Percentiles rank a stretch among this genome's conserved stretches.
Conservation (phyloP, 768 basidiomycete species). For the Rhizopogon rudus region DNA sequence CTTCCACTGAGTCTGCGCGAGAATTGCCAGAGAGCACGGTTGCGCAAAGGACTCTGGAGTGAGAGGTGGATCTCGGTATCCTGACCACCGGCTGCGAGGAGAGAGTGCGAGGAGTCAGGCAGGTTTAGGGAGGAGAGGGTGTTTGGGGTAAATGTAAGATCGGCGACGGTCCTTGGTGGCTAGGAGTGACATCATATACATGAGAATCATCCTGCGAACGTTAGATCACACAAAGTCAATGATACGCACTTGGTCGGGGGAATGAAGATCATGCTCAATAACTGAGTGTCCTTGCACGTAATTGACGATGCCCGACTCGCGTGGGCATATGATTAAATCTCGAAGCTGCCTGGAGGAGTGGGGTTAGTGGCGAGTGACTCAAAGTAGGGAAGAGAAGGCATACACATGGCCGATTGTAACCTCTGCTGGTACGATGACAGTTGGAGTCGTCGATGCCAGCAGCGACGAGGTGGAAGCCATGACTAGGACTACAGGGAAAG, state of each 20-base stretch:
- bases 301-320: conserved; percentile 58
- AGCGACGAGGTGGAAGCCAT: conserved; percentile 48
- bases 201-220: conserved; percentile 7
- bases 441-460: conserved; percentile 38
- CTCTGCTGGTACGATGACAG: conserved; percentile 32
- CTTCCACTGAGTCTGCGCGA: conserved; percentile 44
- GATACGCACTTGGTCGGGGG: conserved; percentile 40
- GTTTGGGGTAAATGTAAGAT: conserved; percentile 57
- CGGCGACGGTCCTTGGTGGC: conserved; percentile 44
- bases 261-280: conserved; percentile 54
- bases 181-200: conserved; percentile 19
- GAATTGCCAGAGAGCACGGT: conserved; percentile 44
- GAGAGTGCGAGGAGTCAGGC: conserved; percentile 37
- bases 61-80: conserved; percentile 69
- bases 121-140: conserved; percentile 55
- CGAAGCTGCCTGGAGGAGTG: conserved; percentile 56
- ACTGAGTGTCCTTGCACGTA: conserved; percentile 52
- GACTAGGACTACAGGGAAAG: conserved; percentile 3
- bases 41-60: conserved; percentile 28
- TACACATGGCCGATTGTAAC: conserved; percentile 64
- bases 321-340: conserved; percentile 73
- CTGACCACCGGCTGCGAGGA: conserved; percentile 76
- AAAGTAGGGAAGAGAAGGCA: not conserved
- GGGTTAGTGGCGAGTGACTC: not conserved
- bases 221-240: conserved; percentile 9